These are phyloP conservation scores for Fusarium poae DNA, from an alignment of 2,329 filamentous ascomycete genomes.

Conservation along the genomic window DNA sequence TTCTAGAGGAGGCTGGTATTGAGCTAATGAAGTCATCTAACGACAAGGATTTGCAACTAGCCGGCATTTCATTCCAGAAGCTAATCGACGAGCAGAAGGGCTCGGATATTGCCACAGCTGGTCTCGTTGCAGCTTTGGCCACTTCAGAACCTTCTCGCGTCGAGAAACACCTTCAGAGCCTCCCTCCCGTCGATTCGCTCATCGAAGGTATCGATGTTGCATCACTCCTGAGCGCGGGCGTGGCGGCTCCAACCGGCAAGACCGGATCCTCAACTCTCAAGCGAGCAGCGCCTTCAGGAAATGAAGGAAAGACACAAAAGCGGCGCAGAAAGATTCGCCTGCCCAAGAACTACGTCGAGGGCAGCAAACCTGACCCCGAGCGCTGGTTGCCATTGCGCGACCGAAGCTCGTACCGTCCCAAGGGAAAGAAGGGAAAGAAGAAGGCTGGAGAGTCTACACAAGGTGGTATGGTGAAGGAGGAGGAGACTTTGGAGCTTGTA, in stretches of 20 bases:
- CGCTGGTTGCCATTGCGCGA: slow-evolving; percentile 93
- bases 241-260: slow-evolving; percentile 60
- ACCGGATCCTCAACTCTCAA: slow-evolving; percentile 61
- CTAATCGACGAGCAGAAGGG: slow-evolving; percentile 74
- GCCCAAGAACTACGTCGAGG: slow-evolving; percentile 80
- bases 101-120: slow-evolving; percentile 80
- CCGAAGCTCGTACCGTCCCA: slow-evolving; percentile 87
- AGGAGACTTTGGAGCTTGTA: slow-evolving; percentile 73
- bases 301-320: slow-evolving; percentile 61
- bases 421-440: slow-evolving; percentile 92
- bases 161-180: slow-evolving; percentile 65
- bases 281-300: slow-evolving; percentile 58
- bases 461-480: slow-evolving; percentile 83
- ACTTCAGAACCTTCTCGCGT: slow-evolving; percentile 69
- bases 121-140: slow-evolving; percentile 86
- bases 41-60: slow-evolving; percentile 74
- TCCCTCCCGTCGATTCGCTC: slow-evolving; percentile 74
- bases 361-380: slow-evolving; percentile 87
- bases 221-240: slow-evolving; percentile 74
- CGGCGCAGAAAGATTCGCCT: slow-evolving; percentile 72
- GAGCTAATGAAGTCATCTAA: slow-evolving; percentile 83
- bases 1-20: slow-evolving; percentile 85
- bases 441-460: slow-evolving; percentile 83
- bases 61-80: slow-evolving; percentile 82
- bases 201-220: slow-evolving; percentile 71